phyloP scores from a whole-genome alignment of 2,329 filamentous ascomycete genomes.

The Cordyceps fumosorosea region DNA sequence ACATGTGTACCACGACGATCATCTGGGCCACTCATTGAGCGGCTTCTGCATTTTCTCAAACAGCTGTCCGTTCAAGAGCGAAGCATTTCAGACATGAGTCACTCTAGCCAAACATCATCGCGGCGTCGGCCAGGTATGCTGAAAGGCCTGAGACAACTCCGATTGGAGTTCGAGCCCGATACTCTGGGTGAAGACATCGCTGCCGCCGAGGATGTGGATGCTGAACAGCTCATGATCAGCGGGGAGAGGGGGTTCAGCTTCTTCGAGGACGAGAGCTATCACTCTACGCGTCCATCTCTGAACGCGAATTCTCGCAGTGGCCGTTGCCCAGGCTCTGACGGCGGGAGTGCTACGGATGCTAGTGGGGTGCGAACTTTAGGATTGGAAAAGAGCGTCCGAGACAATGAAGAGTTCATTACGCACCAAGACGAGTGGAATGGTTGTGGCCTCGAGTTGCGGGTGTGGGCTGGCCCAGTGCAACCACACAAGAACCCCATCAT shows the following conservation, averaged over 20 bases:
- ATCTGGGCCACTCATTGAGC: conserved; percentile 41
- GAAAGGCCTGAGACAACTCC: conserved; percentile 45
- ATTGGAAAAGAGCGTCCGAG: neutral
- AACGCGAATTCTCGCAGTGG: conserved; percentile 1
- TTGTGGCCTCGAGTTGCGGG: conserved; percentile 19
- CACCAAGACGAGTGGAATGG: conserved; percentile 23
- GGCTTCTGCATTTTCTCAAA: conserved; percentile 41
- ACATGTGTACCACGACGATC: conserved; percentile 49
- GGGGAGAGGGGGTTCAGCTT: conserved; percentile 38
- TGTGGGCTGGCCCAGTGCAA: conserved; percentile 42
- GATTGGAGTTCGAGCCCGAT: conserved; percentile 47
- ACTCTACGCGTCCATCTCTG: conserved; percentile 8
- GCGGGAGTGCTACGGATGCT: conserved; percentile 3
- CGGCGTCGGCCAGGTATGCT: conserved; percentile 38
- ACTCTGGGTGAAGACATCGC: conserved; percentile 30
- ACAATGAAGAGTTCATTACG: conserved; percentile 20
- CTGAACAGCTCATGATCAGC: conserved; percentile 35
- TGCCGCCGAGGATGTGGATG: conserved; percentile 30
- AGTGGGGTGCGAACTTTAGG: neutral
- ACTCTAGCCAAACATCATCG: conserved; percentile 16
- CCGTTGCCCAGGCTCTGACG: conserved; percentile 3
- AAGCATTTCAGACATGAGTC: conserved; percentile 29
- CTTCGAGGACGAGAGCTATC: conserved; percentile 28
- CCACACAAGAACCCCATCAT: conserved; percentile 31
- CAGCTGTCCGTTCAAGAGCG: conserved; percentile 43